Base-by-base conservation (phyloP, 805 yeast genomes). In the Ogataea nitratoaversa region DNA sequence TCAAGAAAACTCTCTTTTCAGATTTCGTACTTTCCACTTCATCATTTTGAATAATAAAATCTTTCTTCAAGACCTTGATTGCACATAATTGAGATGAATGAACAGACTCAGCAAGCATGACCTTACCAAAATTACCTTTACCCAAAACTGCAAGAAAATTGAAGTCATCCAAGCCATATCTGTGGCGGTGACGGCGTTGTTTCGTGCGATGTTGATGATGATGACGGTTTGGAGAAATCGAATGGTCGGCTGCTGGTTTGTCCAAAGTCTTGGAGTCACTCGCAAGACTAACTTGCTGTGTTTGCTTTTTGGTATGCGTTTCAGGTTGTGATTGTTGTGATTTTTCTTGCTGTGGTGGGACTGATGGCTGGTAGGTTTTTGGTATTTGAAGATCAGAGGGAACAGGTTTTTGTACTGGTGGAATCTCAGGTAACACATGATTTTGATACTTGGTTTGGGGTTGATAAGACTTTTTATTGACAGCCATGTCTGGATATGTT, bases 61-160 rank as follows among this genome's bases (percentile, higher is more conserved):
- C 97, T 64, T 93, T 93, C 74, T 93, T 93, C 64, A 93, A 74
- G 19, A 93, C 98, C 66, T 93, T 93, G 42, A 93, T 90, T 20
- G 99, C 99, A 67, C 96, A 93, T 41, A 93, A 65, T 41, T 79
- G 76, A 38, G 78, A 76, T 0, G 91, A 80, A 46, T 82, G 84
- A 58, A 91, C 82, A 13, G 96, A 85, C 65, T 91, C 96, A 1
- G 97, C 98, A 51, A 93, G 74, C 90, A 93, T 87, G 41, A 93
- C 99, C 60, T 93, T 93, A 65, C 99, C 99, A 62, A 93, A 93
- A 62, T 93, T 93, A 67, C 99, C 99, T 61, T 90, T 93, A 54
- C 99, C 99, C 43, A 93, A 73, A 8, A 93, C 99, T 8, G 97
- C 95, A 51, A 93, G 66, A 57, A 93, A 84, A 52, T 87, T 84